Conservation (phyloP, 176 grass and related monocot genomes). For the Canna indica region DNA sequence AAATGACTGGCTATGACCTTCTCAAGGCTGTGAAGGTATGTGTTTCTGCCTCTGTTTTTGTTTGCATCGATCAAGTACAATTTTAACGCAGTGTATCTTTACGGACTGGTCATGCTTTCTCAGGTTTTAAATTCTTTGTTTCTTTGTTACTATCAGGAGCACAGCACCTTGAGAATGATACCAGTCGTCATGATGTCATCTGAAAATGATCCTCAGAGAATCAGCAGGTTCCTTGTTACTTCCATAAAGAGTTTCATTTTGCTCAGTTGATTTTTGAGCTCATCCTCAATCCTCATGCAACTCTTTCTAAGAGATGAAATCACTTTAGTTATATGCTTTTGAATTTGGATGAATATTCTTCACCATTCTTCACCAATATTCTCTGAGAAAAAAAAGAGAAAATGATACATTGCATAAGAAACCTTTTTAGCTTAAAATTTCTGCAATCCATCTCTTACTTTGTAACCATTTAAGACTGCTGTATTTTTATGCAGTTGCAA, state of each 20-base stretch:
- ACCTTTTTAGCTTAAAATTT: no score
- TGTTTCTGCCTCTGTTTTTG: neutral
- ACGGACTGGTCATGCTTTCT: neutral
- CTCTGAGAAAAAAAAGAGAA: no score
- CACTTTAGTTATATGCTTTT: no score
- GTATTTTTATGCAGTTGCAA: constrained; percentile 19
- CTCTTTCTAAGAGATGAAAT: no score
- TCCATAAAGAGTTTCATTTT: neutral
- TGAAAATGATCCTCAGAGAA: constrained; percentile 92
- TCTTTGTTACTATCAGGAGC: constrained; percentile 29
- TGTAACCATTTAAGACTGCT: neutral
- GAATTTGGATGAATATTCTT: no score
- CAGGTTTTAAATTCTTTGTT: neutral
- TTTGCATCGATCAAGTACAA: neutral
- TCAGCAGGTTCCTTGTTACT: constrained; percentile 50
- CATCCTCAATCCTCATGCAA: no score
- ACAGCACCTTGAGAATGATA: constrained; percentile 59
- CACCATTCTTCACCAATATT: no score
- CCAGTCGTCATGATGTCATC: constrained; percentile 98
- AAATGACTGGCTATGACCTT: constrained; percentile 96
- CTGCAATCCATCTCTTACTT: neutral
- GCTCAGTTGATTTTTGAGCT: neutral
- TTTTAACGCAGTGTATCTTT: neutral
- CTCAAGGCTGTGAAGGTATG: constrained; percentile 88
- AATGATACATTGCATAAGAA: neutral